Evolutionary conservation across 441 rosid species (phyloP).

Genomic region (Adansonia gregorii): DNA sequence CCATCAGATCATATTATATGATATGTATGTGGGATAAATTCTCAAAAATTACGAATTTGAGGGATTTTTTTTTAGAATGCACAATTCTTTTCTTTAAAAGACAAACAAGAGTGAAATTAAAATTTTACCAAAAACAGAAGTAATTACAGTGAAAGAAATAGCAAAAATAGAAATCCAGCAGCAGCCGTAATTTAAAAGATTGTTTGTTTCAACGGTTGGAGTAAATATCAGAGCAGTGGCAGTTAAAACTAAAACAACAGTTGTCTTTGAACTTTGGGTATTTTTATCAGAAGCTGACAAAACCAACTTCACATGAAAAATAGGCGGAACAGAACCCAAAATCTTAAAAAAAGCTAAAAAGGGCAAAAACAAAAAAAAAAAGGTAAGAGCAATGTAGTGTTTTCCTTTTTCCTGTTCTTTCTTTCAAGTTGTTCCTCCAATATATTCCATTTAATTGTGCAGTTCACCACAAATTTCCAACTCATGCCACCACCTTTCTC

Average conservation of each 20-base stretch:
- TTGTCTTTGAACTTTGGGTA: background rate
- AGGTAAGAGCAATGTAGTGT: background rate
- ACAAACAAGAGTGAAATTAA: no score
- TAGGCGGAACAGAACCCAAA: background rate
- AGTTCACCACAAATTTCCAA: conserved; percentile 29
- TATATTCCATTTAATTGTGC: conserved; percentile 28
- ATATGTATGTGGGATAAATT: no score
- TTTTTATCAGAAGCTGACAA: conserved; percentile 9
- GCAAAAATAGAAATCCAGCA: background rate
- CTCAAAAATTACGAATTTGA: no score
- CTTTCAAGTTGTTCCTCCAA: conserved; percentile 33
- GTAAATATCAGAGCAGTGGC: background rate
- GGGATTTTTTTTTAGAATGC: no score
- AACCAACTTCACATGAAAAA: conserved; percentile 20
- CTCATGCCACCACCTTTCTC: conserved; percentile 21
- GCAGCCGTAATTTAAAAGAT: background rate
- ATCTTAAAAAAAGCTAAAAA: background rate
- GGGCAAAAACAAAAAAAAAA: background rate
- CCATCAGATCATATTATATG: no score
- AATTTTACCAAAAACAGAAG: no score
- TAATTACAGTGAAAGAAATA: no score
- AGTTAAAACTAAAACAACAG: background rate
- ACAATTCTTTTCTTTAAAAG: no score
- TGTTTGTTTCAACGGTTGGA: background rate
- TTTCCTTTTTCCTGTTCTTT: background rate